phyloP scores from a whole-genome alignment of 2,329 filamentous ascomycete species.

The Hymenoscyphus repandus region DNA sequence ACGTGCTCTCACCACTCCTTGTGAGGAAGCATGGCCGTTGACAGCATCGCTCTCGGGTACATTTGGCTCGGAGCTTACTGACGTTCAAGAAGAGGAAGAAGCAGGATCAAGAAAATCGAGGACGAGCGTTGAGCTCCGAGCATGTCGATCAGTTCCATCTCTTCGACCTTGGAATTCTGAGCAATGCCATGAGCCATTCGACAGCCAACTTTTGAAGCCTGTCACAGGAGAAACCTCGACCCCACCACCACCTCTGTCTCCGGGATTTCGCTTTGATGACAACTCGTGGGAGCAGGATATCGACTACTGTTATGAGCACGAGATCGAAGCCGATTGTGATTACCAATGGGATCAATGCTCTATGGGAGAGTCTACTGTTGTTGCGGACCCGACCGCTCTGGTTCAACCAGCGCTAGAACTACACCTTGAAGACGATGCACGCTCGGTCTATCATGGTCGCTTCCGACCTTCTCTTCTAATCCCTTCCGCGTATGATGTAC shows the following conservation, averaged over 20 bases:
- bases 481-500: conserved; percentile 24
- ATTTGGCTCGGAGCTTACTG: conserved; percentile 39
- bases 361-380: conserved; percentile 34
- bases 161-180: conserved; percentile 38
- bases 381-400: conserved; percentile 10
- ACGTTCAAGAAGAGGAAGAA: conserved; percentile 58
- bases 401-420: conserved; percentile 18
- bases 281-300: conserved; percentile 63
- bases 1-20: conserved; percentile 40
- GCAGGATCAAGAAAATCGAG: conserved; percentile 21
- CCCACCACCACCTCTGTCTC: conserved; percentile 11
- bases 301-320: conserved; percentile 66
- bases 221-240: conserved; percentile 7
- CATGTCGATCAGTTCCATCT: conserved; percentile 29
- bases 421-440: conserved; percentile 24
- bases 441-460: conserved; percentile 21
- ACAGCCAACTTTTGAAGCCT: conserved; percentile 17
- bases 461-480: conserved; percentile 29
- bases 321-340: conserved; percentile 60
- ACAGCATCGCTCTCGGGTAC: conserved; percentile 20
- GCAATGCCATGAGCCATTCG: conserved; percentile 29
- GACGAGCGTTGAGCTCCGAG: conserved; percentile 24
- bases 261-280: conserved; percentile 16
- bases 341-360: conserved; percentile 60
- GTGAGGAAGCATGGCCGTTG: conserved; percentile 42